Evolutionary conservation across 768 basidiomycete genomes (phyloP), one percentile per base, ranked within the genome.

Genomic region (Termitomyces sp.): DNA sequence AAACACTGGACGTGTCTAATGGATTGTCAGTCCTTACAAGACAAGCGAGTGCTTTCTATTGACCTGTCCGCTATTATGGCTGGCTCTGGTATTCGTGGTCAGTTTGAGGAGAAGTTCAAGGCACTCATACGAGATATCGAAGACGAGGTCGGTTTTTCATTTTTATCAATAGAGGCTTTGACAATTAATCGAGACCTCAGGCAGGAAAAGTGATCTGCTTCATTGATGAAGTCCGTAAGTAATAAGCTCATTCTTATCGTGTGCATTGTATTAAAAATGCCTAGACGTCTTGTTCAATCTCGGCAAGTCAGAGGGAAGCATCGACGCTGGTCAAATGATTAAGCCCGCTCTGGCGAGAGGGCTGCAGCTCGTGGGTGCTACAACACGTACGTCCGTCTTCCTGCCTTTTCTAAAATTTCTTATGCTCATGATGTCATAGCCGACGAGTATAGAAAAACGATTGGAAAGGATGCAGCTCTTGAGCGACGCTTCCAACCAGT

Each of bases 81-180:
- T 7, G 94, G 94, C 1, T 92, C 93, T 1, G 93, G 93, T 0
- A 89, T 96, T 54, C 85, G 94, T 44, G 94, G 94, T 2, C 91
- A 94, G 64, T 95, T 95, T 55, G 94, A 97, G 65, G 92, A 93
- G 70, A 93, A 93, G 65, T 95, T 95, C 81, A 95, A 95, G 70
- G 88, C 86, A 0, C 77, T 97, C 1, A 76, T 96, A n/a, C 82
- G 82, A 30, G 94, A 97, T 67, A 95, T 97, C 58, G 93, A 95
- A 68, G 90, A 86, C 13, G 89, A 93, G 76, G 85, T 81, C 55
- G 49, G 78, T 37, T 44, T 66, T 71, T 31, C 1, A 7, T 50
- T 37, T 24, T 15, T 61, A n/a, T 22, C 18, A n/a, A 24, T 0
- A 31, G 69, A 31, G 11, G 18, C 53, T 63, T 57, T 53, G 20